Evolutionary conservation across 352 stramenopile species (phyloP).

Genomic region (Globisporangium splendens): DNA sequence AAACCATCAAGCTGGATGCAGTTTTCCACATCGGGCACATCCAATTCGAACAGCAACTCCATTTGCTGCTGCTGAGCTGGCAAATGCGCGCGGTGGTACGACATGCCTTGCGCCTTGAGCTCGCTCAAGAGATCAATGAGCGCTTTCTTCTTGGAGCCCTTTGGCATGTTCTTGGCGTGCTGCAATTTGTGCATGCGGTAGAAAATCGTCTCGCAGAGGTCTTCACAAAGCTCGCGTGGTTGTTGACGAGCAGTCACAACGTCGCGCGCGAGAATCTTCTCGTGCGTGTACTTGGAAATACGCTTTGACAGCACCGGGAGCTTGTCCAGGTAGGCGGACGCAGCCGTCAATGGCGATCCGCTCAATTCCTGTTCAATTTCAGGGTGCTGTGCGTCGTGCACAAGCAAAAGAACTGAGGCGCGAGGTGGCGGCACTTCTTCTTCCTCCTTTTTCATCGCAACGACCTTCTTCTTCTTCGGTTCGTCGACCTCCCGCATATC

Average conservation of each 20-base stretch:
- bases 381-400: constrained; percentile 7
- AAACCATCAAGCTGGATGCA: constrained; percentile 73
- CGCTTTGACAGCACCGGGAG: constrained; percentile 56
- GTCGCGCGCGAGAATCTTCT: constrained; percentile 63
- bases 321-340: constrained; percentile 48
- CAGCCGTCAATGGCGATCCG: constrained; percentile 5
- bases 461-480: constrained; percentile 15
- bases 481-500: constrained; percentile 1
- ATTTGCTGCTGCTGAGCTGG: constrained; percentile 75
- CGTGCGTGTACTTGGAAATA: constrained; percentile 69
- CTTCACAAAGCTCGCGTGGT: constrained; percentile 73
- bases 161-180: constrained; percentile 80
- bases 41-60: constrained; percentile 77
- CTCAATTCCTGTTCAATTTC: constrained; percentile 8
- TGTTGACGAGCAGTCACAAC: constrained; percentile 64
- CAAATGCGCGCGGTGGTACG: constrained; percentile 71
- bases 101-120: constrained; percentile 83
- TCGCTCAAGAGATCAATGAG: constrained; percentile 94
- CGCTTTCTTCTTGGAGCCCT: constrained; percentile 97
- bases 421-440: constrained; percentile 3
- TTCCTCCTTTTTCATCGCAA: not conserved
- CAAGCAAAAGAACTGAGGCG: constrained; percentile 10
- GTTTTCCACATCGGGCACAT: constrained; percentile 80
- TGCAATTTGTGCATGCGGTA: constrained; percentile 89
- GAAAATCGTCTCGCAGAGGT: constrained; percentile 94